A percentile compares a stretch with the other conserved stretches of the same genome.
These are phyloP conservation scores for Pythium utonaiense DNA, from an alignment of 352 stramenopile species.

Conservation along the genomic window DNA sequence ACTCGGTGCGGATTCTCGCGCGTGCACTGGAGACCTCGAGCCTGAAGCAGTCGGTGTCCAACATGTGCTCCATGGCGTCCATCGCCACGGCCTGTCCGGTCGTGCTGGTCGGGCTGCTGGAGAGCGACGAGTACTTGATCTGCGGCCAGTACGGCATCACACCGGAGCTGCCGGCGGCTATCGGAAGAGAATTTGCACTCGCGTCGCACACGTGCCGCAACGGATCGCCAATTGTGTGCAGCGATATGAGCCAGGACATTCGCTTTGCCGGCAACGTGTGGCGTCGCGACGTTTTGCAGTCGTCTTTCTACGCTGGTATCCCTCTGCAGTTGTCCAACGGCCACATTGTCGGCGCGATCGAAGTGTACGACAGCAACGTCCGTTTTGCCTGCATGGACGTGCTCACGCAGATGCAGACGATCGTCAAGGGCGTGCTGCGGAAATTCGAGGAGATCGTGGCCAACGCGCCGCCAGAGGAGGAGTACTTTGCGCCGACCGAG, in stretches of 20 bases:
- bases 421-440: conserved; percentile 70
- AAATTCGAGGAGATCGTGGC: conserved; percentile 70
- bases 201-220: conserved; percentile 69
- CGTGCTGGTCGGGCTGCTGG: conserved; percentile 63
- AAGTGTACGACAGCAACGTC: conserved; percentile 57
- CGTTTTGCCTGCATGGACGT: conserved; percentile 63
- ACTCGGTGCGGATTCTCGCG: conserved; percentile 39
- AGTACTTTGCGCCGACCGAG: conserved; percentile 18
- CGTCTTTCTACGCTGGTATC: conserved; percentile 78
- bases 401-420: conserved; percentile 59
- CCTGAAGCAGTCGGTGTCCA: conserved; percentile 43
- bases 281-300: conserved; percentile 40
- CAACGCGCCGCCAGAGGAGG: conserved; percentile 25
- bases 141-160: conserved; percentile 46
- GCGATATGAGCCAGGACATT: conserved; percentile 55
- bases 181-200: conserved; percentile 45
- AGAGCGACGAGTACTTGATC: conserved; percentile 50
- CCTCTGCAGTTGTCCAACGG: conserved; percentile 68
- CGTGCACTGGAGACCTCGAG: conserved; percentile 39
- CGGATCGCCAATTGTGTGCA: conserved; percentile 56
- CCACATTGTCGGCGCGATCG: conserved; percentile 62
- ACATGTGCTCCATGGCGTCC: conserved; percentile 75
- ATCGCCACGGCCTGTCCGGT: conserved; percentile 69
- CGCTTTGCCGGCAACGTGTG: conserved; percentile 66
- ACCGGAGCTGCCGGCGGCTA: conserved; percentile 22